Evolutionary conservation across 192 early-diverging fungal species (phyloP).

Genomic region (Helicostylum pulchrum): DNA sequence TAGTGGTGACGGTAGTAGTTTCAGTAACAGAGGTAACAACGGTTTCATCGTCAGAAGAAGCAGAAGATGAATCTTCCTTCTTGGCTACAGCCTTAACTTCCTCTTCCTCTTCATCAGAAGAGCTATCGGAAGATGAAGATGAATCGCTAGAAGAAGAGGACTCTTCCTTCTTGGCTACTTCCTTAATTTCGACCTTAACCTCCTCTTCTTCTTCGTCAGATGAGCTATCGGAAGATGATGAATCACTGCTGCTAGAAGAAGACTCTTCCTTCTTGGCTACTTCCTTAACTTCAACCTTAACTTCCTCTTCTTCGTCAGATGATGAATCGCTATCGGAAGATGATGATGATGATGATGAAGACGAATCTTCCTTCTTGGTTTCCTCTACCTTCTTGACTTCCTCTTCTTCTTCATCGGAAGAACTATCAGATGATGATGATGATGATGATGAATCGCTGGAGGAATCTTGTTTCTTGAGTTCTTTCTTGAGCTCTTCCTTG

Average conservation of each 20-base stretch:
- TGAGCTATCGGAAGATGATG: constrained; percentile 19
- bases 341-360: constrained; percentile 1
- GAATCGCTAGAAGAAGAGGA: constrained; percentile 21
- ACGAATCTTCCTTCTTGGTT: constrained; percentile 10
- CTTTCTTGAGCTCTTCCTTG: neutral
- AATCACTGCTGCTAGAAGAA: constrained; percentile 21
- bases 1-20: too few relatives aligned
- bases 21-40: too few relatives aligned
- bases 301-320: constrained; percentile 3
- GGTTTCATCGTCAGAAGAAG: constrained; percentile 17
- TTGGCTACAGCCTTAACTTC: neutral
- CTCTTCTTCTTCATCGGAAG: constrained; percentile 13
- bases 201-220: constrained; percentile 18
- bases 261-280: constrained; percentile 8
- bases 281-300: neutral
- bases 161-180: constrained; percentile 3
- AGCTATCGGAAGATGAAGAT: constrained; percentile 22
- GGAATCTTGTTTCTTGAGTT: constrained; percentile 6
- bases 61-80: constrained; percentile 20
- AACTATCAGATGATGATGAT: constrained; percentile 21
- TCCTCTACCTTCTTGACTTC: constrained; percentile 10
- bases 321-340: constrained; percentile 29
- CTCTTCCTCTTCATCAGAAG: constrained; percentile 21
- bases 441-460: constrained; percentile 15
- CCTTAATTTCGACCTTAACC: neutral